Conservation (phyloP, 495 filamentous ascomycete species). For the Daldinia bambusicola region DNA sequence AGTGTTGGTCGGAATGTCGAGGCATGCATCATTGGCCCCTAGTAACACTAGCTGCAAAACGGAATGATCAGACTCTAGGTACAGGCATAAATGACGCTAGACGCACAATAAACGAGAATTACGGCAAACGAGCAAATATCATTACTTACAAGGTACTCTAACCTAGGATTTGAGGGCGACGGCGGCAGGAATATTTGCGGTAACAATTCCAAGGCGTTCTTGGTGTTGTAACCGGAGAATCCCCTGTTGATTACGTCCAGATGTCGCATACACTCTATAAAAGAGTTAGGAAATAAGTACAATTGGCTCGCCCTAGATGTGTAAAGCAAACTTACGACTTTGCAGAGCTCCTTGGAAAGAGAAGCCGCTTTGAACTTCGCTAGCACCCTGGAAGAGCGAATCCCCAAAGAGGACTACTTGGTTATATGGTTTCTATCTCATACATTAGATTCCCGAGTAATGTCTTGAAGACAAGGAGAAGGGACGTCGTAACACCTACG, state of each 20-base stretch:
- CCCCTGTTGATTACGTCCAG: slow-evolving; percentile 62
- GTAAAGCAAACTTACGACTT: slow-evolving; percentile 60
- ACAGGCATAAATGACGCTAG: neutral
- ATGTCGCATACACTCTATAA: slow-evolving; percentile 55
- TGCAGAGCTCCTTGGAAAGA: slow-evolving; percentile 77
- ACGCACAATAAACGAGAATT: slow-evolving; percentile 3
- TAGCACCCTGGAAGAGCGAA: slow-evolving; percentile 75
- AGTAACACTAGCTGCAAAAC: slow-evolving; percentile 75
- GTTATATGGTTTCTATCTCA: slow-evolving; percentile 53
- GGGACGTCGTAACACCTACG: slow-evolving; percentile 29
- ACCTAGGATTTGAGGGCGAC: slow-evolving; percentile 62
- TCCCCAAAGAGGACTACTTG: slow-evolving; percentile 87
- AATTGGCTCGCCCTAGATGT: neutral
- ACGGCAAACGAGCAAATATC: neutral
- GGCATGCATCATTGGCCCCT: slow-evolving; percentile 84
- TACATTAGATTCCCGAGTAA: slow-evolving; percentile 14
- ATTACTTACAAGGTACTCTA: slow-evolving; percentile 70
- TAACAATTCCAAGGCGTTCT: slow-evolving; percentile 55
- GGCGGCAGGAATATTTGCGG: slow-evolving; percentile 56
- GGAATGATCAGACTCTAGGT: slow-evolving; percentile 26
- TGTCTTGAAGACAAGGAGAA: neutral
- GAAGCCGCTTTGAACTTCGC: slow-evolving; percentile 69
- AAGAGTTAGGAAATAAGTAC: slow-evolving; percentile 34
- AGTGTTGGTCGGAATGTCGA: slow-evolving; percentile 63
- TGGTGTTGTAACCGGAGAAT: slow-evolving; percentile 62